phyloP scores from a whole-genome alignment of 169 alveolate genomes.

The Eimeria necatrix region DNA sequence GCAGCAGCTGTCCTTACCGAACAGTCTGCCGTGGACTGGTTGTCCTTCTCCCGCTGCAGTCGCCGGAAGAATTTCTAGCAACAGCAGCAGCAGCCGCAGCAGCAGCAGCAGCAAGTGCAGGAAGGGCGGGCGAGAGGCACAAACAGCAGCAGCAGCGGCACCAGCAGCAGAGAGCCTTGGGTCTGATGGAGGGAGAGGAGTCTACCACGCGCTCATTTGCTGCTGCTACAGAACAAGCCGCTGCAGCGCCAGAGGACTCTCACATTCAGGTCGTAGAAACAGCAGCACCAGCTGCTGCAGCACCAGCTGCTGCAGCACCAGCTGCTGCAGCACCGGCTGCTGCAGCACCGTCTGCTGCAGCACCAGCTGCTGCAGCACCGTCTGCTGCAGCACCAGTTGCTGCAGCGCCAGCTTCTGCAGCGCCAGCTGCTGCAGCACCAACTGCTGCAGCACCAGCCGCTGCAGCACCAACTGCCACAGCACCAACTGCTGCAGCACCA shows the following conservation, averaged over 20 bases:
- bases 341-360: too few relatives aligned
- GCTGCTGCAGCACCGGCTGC: neutral
- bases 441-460: neutral
- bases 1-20: neutral
- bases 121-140: neutral
- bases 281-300: neutral
- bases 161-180: neutral
- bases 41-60: neutral
- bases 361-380: too few relatives aligned
- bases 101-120: neutral
- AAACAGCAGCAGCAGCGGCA: neutral
- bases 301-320: too few relatives aligned
- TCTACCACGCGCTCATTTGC: neutral
- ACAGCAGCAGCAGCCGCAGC: neutral
- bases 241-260: neutral
- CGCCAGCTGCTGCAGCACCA: too few relatives aligned
- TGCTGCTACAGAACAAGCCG: neutral
- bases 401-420: too few relatives aligned
- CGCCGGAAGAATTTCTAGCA: neutral
- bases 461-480: neutral
- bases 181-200: slow-evolving; percentile 18
- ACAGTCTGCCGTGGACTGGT: neutral
- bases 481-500: neutral
- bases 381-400: too few relatives aligned
- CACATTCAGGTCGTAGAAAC: neutral